A percentile compares a stretch with the other conserved stretches of the same genome.
Evolutionary conservation across 352 stramenopile species (phyloP).

Genomic region (Globisporangium apiculatum): DNA sequence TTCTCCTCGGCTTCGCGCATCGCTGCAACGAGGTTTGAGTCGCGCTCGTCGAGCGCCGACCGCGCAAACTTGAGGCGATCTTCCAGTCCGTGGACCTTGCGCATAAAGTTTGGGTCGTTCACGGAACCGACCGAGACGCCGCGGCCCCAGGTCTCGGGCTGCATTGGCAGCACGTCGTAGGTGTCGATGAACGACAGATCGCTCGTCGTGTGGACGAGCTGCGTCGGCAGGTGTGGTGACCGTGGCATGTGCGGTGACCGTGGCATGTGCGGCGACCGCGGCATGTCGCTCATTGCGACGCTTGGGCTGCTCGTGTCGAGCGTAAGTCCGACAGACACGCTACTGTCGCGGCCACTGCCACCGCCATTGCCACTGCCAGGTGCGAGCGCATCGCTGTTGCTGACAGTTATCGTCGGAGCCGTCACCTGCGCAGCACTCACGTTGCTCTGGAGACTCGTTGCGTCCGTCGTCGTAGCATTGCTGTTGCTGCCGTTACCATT

Average conservation of each 20-base stretch:
- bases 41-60: slow-evolving; percentile 55
- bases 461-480: no score
- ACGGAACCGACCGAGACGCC: slow-evolving; percentile 58
- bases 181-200: slow-evolving; percentile 29
- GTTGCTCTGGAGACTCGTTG: background rate
- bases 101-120: slow-evolving; percentile 41
- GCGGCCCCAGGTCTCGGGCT: slow-evolving; percentile 39
- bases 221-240: background rate
- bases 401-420: background rate
- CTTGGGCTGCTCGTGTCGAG: slow-evolving; percentile 17
- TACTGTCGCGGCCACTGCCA: background rate
- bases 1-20: slow-evolving; percentile 79
- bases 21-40: slow-evolving; percentile 60
- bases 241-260: slow-evolving; percentile 22
- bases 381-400: no score
- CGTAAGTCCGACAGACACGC: background rate
- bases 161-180: slow-evolving; percentile 28
- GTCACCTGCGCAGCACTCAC: background rate
- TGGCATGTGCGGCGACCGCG: slow-evolving; percentile 24
- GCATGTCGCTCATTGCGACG: slow-evolving; percentile 19
- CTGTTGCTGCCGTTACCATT: slow-evolving; percentile 1
- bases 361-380: no score
- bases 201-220: slow-evolving; percentile 34
- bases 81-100: slow-evolving; percentile 59
- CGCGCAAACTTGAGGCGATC: slow-evolving; percentile 53